Base-by-base conservation (phyloP, 2,329 filamentous ascomycete genomes). In the Myriosclerotinia duriaeana region DNA sequence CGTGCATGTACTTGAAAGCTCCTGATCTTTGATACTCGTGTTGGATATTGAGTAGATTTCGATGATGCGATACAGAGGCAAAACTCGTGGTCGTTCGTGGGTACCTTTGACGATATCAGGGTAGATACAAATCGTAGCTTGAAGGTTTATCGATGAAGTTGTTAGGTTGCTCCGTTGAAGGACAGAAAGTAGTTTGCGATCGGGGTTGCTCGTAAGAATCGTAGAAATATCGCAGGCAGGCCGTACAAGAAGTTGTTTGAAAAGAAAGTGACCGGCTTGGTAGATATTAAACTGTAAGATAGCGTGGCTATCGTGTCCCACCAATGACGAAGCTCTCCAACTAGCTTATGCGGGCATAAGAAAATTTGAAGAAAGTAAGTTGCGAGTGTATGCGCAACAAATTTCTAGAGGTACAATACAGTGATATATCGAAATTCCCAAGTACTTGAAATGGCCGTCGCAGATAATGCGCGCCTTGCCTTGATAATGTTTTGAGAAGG, bases 261-360 rank as follows among this genome's bases (percentile, higher is more conserved):
- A 50, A 50, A 44, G 50, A 38, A 50, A 34, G 38, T 5, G 30
- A 20, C 26, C 2, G 58, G 48, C 38, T 48, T 22, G 56, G 30
- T 50, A 60, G 3, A n/a, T 38, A 53, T 59, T 65, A 44, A 55
- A 63, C 53, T 34, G 42, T 22, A 53, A n/a, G 20, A 36, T 55
- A 26, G 42, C 34, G 58, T 26, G 44, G 34, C 34, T 61, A 50
- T 61, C n/a, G 44, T 61, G 58, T 61, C 44, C 58, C 58, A 61
- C 58, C 44, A 61, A 50, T 50, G 44, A 61, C 58, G 46, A 50
- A 61, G n/a, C 20, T 20, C 50, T 38, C 14, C 48, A 58, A 48
- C 26, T 34, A 34, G 6, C 1, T 59, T 36, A 34, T 59, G 17
- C 55, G 30, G 30, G 34, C 44, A 61, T 50, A 38, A 61, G 46